Conservation (phyloP, 768 basidiomycete genomes). For the Rhizopogon vinicolor region DNA sequence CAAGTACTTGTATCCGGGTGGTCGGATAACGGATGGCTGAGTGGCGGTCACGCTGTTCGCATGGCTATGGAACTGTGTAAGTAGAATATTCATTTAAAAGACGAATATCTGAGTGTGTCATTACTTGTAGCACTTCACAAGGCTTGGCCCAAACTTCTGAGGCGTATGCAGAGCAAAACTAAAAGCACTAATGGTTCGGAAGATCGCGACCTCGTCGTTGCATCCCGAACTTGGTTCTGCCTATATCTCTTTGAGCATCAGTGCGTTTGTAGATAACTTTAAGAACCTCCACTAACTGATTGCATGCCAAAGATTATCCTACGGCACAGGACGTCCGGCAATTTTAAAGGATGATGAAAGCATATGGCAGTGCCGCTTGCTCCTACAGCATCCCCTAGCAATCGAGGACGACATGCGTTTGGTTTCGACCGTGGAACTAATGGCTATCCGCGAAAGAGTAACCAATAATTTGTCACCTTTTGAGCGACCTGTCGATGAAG, state of each 20-base stretch:
- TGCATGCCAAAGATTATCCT: constrained; percentile 65
- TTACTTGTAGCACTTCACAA: constrained; percentile 70
- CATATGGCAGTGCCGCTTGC: constrained; percentile 72
- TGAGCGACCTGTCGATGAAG: constrained; percentile 70
- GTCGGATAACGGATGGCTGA: constrained; percentile 95
- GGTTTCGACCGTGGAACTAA: constrained; percentile 91
- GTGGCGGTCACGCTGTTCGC: constrained; percentile 92
- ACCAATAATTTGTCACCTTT: constrained; percentile 79
- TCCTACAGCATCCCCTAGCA: constrained; percentile 82
- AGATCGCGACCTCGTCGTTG: constrained; percentile 78
- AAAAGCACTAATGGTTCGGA: constrained; percentile 39
- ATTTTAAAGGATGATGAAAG: constrained; percentile 92
- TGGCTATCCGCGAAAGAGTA: constrained; percentile 82
- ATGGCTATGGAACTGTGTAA: constrained; percentile 94
- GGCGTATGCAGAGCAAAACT: constrained; percentile 72
- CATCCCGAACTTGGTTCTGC: constrained; percentile 89
- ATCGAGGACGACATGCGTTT: constrained; percentile 94
- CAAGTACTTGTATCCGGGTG: constrained; percentile 88
- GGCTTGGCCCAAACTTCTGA: constrained; percentile 80
- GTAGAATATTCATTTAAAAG: constrained; percentile 18
- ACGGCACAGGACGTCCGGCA: constrained; percentile 90
- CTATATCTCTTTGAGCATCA: constrained; percentile 93
- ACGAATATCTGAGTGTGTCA: background rate
- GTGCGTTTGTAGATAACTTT: constrained; percentile 39
- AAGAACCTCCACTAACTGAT: background rate